Conservation (phyloP, 139 green algal genomes). For the Raphidocelis subcapitata region DNA sequence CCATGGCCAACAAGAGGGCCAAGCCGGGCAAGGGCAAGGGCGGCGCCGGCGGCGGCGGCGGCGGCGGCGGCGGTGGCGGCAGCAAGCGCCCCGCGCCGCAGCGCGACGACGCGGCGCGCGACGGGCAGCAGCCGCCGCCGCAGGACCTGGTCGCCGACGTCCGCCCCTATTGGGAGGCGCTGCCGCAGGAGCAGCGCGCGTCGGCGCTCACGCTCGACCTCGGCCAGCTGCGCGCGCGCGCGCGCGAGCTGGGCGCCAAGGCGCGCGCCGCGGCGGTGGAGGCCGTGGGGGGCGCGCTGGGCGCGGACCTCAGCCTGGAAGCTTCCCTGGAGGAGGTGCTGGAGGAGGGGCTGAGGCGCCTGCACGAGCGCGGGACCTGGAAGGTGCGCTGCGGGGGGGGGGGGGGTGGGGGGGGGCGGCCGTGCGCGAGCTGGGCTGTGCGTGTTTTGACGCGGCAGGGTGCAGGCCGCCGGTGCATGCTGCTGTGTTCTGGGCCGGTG, state of each 20-base stretch:
- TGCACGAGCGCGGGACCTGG: conserved; percentile 54
- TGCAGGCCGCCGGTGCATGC: conserved; percentile 6
- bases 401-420: background rate
- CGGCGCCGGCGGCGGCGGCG: conserved; percentile 11
- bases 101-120: conserved; percentile 1
- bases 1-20: conserved; percentile 33
- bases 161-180: conserved; percentile 71
- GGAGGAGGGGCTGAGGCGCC: conserved; percentile 59
- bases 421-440: background rate
- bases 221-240: conserved; percentile 44
- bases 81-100: background rate
- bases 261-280: conserved; percentile 41
- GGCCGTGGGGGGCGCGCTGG: conserved; percentile 27
- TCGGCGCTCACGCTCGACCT: conserved; percentile 63
- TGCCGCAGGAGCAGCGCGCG: conserved; percentile 54
- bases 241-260: conserved; percentile 35
- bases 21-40: conserved; percentile 31
- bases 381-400: conserved; percentile 30
- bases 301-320: conserved; percentile 35
- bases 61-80: background rate
- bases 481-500: no score
- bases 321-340: conserved; percentile 65
- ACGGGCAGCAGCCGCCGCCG: conserved; percentile 31
- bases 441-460: background rate
- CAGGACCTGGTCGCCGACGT: conserved; percentile 68